Evolutionary conservation across 2,329 filamentous ascomycete genomes (phyloP).

Genomic region (Trichoderma simmonsii): DNA sequence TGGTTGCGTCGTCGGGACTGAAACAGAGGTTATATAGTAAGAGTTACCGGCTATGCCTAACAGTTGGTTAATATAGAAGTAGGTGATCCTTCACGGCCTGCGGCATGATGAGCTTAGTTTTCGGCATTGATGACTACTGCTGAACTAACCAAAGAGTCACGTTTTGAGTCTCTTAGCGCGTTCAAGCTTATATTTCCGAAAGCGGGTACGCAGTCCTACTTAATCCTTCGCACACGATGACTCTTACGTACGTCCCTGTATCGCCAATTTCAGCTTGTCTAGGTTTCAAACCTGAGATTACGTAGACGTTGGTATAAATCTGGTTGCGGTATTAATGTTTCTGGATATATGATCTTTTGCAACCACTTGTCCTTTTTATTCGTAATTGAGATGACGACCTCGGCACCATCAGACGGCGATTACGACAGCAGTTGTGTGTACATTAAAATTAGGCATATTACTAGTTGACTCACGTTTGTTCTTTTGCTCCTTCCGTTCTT

Average conservation of each 20-base stretch:
- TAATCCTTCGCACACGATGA: neutral
- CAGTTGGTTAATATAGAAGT: neutral
- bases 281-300: neutral
- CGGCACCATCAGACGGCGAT: neutral
- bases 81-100: neutral
- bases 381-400: neutral
- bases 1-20: neutral
- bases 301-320: neutral
- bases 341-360: neutral
- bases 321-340: neutral
- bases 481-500: neutral
- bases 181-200: neutral
- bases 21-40: too few species aligned
- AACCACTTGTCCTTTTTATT: neutral
- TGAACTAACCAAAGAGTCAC: neutral
- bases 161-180: neutral
- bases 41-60: neutral
- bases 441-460: neutral
- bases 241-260: neutral
- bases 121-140: neutral
- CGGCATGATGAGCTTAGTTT: neutral
- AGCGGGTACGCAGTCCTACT: neutral
- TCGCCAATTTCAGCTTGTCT: neutral
- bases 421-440: neutral
- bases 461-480: neutral